phyloP scores from a whole-genome alignment of 768 basidiomycete species.

The Lepiota venenata region DNA sequence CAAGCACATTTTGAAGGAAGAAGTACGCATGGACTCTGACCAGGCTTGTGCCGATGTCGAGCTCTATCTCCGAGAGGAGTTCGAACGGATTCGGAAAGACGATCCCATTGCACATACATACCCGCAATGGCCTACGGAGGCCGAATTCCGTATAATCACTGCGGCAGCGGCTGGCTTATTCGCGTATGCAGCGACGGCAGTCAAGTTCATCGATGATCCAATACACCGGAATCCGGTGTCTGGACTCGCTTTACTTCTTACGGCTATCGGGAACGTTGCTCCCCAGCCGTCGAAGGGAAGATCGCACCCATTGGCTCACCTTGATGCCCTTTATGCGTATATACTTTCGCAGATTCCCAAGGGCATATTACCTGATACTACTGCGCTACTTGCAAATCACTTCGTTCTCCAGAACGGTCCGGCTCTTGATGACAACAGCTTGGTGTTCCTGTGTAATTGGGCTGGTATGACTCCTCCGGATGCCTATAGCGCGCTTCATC shows the following conservation, averaged over 20 bases:
- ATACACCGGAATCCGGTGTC: neutral
- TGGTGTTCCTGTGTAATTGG: too few relatives aligned
- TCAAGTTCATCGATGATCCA: slow-evolving; percentile 19
- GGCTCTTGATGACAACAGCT: too few relatives aligned
- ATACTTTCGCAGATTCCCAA: neutral
- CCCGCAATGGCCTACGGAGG: slow-evolving; percentile 17
- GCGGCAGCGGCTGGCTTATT: slow-evolving; percentile 21
- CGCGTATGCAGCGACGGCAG: slow-evolving; percentile 21
- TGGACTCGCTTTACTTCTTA: neutral
- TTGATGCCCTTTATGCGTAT: neutral
- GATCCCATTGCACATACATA: slow-evolving; percentile 1
- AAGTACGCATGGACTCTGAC: slow-evolving; percentile 6
- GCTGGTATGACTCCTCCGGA: too few relatives aligned
- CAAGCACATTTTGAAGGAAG: neutral
- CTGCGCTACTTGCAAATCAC: neutral
- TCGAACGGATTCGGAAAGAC: slow-evolving; percentile 7
- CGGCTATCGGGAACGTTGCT: neutral
- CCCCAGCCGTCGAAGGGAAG: neutral
- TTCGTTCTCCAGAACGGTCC: too few relatives aligned
- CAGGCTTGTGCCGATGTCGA: slow-evolving; percentile 17
- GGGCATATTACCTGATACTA: neutral
- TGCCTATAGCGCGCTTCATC: too few relatives aligned
- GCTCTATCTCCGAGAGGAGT: slow-evolving; percentile 12
- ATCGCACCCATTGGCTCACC: neutral
- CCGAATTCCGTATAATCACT: slow-evolving; percentile 12